Conservation (phyloP, 2,329 filamentous ascomycete genomes). For the Claviceps pazoutovae region DNA sequence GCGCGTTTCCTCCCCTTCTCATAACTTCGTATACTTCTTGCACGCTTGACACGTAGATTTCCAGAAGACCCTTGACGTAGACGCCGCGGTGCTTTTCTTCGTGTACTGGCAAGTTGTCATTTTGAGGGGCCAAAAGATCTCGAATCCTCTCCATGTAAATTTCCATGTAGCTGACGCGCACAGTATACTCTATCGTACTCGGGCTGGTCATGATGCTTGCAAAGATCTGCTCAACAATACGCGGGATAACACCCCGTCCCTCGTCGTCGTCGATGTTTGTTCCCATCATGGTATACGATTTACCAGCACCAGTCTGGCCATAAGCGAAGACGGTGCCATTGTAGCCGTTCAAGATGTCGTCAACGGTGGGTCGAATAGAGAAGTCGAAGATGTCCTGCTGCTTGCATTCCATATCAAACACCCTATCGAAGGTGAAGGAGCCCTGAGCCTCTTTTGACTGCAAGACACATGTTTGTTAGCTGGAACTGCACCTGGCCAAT, state of each 20-base stretch:
- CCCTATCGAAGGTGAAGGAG: constrained; percentile 90
- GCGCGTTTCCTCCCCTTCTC: constrained; percentile 75
- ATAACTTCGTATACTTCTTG: constrained; percentile 96
- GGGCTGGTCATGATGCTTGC: constrained; percentile 85
- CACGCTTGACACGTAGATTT: constrained; percentile 91
- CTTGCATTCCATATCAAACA: constrained; percentile 86
- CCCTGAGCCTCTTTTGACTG: constrained; percentile 73
- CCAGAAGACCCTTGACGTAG: constrained; percentile 87
- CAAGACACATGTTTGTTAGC: constrained; percentile 15
- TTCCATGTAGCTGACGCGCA: constrained; percentile 97
- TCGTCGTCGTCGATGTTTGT: constrained; percentile 80
- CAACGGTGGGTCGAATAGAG: constrained; percentile 88
- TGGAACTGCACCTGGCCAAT: background rate
- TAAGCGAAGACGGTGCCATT: constrained; percentile 99
- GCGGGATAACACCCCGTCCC: constrained; percentile 85
- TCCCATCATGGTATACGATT: constrained; percentile 86
- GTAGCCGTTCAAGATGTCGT: constrained; percentile 97
- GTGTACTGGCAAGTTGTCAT: constrained; percentile 94
- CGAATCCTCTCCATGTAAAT: constrained; percentile 99
- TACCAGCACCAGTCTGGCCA: constrained; percentile 94
- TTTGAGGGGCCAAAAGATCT: constrained; percentile 80
- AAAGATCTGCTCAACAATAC: constrained; percentile 96
- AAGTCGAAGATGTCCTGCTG: constrained; percentile 96
- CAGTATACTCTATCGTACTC: constrained; percentile 94
- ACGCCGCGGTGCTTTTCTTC: constrained; percentile 94